A percentile compares a stretch with the other conserved stretches of the same genome.
Evolutionary conservation across 768 basidiomycete genomes (phyloP).

Genomic region (Lentinula lateritia): DNA sequence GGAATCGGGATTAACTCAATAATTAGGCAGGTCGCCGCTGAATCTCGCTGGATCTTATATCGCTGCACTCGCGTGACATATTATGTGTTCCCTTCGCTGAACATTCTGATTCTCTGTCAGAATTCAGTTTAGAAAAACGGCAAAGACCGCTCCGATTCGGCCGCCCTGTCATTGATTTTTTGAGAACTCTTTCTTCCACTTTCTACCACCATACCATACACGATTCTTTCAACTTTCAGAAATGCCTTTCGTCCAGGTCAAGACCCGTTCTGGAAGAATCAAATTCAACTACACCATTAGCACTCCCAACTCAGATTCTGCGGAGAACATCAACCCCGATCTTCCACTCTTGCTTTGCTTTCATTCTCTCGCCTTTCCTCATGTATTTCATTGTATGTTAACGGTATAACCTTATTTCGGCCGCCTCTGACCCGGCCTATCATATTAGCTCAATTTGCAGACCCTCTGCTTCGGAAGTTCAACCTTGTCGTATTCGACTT

Average conservation of each 20-base stretch:
- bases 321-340: neutral
- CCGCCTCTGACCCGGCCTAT: neutral
- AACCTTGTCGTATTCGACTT: slow-evolving; percentile 6
- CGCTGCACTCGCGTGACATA: neutral
- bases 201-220: neutral
- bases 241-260: slow-evolving; percentile 4
- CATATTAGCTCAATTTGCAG: slow-evolving; percentile 2
- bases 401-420: neutral
- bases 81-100: neutral
- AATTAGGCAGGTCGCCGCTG: neutral
- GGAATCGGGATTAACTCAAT: no score
- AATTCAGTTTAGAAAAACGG: neutral
- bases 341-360: neutral
- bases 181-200: neutral
- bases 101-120: neutral
- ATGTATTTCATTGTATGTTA: slow-evolving; percentile 4
- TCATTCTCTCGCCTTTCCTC: slow-evolving; percentile 2
- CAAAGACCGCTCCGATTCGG: neutral
- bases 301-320: neutral
- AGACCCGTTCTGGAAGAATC: neutral
- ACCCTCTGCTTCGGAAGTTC: slow-evolving; percentile 4
- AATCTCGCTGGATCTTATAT: neutral
- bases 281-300: slow-evolving; percentile 1
- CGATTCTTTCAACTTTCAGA: neutral
- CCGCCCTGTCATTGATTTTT: neutral